phyloP scores from a whole-genome alignment of 805 yeast species.

The Saturnispora sanitii region DNA sequence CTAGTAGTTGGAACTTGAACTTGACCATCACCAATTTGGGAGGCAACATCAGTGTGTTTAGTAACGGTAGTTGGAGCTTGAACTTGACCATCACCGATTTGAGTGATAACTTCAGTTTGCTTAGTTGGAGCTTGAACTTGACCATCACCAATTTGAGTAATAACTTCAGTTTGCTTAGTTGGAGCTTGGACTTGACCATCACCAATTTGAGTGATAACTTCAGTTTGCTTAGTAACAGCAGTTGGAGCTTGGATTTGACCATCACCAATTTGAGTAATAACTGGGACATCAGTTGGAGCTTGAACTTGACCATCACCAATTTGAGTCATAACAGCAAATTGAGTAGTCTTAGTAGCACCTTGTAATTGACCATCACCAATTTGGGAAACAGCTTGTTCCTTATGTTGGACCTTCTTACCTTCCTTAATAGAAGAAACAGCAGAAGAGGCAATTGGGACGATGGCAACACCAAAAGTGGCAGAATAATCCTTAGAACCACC shows the following conservation, averaged over 20 bases:
- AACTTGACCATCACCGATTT: slow-evolving; percentile 35
- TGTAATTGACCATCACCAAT: slow-evolving; percentile 35
- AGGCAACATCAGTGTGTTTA: slow-evolving; percentile 20
- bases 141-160: slow-evolving; percentile 11
- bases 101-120: slow-evolving; percentile 29
- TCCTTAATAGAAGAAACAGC: slow-evolving; percentile 21
- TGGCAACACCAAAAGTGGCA: slow-evolving; percentile 60
- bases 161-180: slow-evolving; percentile 14
- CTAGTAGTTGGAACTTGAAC: slow-evolving; percentile 23
- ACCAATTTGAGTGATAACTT: slow-evolving; percentile 19
- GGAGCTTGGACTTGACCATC: slow-evolving; percentile 39
- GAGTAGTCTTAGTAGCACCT: slow-evolving; percentile 25
- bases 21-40: slow-evolving; percentile 24
- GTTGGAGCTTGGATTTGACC: slow-evolving; percentile 30
- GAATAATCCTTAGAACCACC: slow-evolving; percentile 48
- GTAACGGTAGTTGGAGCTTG: slow-evolving; percentile 28
- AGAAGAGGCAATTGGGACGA: slow-evolving; percentile 45
- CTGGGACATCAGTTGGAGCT: slow-evolving; percentile 18
- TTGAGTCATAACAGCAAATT: slow-evolving; percentile 29
- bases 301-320: slow-evolving; percentile 39
- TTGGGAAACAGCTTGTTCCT: slow-evolving; percentile 19
- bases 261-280: slow-evolving; percentile 44
- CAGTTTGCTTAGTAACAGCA: slow-evolving; percentile 6
- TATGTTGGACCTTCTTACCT: slow-evolving; percentile 15
- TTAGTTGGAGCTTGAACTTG: slow-evolving; percentile 33